Conservation (phyloP, 2,329 filamentous ascomycete genomes). For the Paecilomyces formosus region DNA sequence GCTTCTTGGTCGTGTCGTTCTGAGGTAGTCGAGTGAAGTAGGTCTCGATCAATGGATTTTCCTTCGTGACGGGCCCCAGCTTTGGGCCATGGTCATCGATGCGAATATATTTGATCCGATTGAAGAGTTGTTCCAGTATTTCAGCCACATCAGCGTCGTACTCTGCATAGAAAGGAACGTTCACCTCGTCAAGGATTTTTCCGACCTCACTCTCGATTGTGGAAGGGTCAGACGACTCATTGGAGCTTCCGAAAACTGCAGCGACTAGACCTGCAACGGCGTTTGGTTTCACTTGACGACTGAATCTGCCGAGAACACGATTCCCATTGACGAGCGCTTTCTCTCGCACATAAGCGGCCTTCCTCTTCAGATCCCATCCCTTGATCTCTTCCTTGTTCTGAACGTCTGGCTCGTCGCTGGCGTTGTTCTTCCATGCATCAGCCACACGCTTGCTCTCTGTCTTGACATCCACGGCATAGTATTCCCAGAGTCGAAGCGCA, state of each 20-base stretch:
- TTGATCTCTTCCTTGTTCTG: constrained; percentile 36
- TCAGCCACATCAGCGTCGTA: constrained; percentile 77
- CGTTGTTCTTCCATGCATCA: constrained; percentile 59
- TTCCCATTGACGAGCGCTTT: constrained; percentile 65
- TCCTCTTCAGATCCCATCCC: constrained; percentile 49
- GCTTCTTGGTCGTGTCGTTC: constrained; percentile 70
- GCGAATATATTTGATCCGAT: constrained; percentile 89
- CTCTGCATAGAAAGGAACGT: constrained; percentile 83
- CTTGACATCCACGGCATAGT: constrained; percentile 76
- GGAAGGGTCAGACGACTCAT: constrained; percentile 37
- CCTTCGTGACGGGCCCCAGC: constrained; percentile 66
- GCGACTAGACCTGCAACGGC: constrained; percentile 63
- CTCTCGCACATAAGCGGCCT: constrained; percentile 54
- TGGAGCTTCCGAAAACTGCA: constrained; percentile 60
- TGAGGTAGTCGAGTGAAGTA: constrained; percentile 87
- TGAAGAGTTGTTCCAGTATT: constrained; percentile 85
- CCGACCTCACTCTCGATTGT: constrained; percentile 47
- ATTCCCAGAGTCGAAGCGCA: constrained; percentile 81
- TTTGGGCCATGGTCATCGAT: constrained; percentile 89
- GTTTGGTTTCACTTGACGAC: constrained; percentile 61
- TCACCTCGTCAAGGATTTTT: constrained; percentile 71
- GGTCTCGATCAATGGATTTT: constrained; percentile 78
- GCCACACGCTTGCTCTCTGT: constrained; percentile 61
- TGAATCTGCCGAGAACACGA: constrained; percentile 71
- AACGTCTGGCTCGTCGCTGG: constrained; percentile 6